A percentile compares a stretch with the other conserved stretches of the same genome.
Conservation (phyloP, 192 early-diverging fungal genomes). For the Rhizophagus clarus region DNA sequence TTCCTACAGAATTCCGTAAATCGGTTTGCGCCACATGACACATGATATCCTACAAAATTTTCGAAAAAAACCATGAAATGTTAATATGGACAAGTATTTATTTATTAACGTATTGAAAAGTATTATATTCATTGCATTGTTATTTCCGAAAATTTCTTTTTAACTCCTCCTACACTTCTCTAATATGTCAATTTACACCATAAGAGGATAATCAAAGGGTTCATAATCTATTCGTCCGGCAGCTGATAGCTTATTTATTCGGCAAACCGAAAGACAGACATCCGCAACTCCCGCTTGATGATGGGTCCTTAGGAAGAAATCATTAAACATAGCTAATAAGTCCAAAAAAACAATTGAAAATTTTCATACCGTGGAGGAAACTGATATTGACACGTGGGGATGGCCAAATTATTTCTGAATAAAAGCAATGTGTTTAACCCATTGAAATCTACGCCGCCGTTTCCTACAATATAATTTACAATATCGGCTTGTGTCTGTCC, state of each 20-base stretch:
- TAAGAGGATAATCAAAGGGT: slow-evolving; percentile 12
- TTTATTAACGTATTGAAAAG: too few species aligned
- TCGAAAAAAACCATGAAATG: too few species aligned
- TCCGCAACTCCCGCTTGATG: too few species aligned
- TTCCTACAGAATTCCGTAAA: too few species aligned
- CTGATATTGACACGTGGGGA: neutral
- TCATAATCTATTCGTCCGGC: slow-evolving; percentile 2
- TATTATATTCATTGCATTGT: too few species aligned
- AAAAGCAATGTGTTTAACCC: neutral
- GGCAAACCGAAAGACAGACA: neutral
- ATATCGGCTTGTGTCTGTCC: neutral
- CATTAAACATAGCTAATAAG: too few species aligned
- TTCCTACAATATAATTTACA: slow-evolving; percentile 13
- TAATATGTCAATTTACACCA: neutral
- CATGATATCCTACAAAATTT: too few species aligned
- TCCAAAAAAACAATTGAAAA: neutral
- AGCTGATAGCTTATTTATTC: slow-evolving; percentile 21
- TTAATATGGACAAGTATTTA: too few species aligned
- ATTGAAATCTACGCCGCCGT: neutral
- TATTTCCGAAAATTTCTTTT: too few species aligned
- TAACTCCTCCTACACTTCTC: too few species aligned
- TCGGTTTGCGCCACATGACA: too few species aligned
- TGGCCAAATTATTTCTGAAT: neutral
- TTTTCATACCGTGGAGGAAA: slow-evolving; percentile 11
- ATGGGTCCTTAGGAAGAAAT: too few species aligned